Percentiles rank a stretch among this genome's conserved stretches.
Evolutionary conservation across 2,329 filamentous ascomycete species (phyloP).

Genomic region (Neopestalotiopsis sp.): DNA sequence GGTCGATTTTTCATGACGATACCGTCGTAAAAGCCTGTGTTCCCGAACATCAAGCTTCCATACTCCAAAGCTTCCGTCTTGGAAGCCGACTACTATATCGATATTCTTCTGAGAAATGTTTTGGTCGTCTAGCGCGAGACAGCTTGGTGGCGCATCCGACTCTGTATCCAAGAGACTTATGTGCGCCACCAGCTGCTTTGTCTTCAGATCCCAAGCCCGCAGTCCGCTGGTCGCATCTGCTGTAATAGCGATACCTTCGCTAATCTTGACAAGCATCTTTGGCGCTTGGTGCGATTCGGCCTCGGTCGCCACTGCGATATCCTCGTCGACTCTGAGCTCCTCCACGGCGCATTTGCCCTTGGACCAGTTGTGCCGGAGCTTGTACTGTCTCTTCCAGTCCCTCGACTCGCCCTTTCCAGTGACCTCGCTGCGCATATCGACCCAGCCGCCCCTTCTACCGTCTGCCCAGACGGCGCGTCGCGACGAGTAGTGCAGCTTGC

Average conservation of each 20-base stretch:
- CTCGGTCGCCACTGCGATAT: constrained; percentile 22
- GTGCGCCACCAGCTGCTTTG: constrained; percentile 63
- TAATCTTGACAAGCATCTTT: constrained; percentile 78
- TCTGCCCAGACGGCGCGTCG: constrained; percentile 52
- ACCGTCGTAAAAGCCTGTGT: constrained; percentile 52
- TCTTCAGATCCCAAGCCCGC: constrained; percentile 78
- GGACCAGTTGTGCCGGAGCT: constrained; percentile 89
- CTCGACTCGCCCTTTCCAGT: constrained; percentile 22
- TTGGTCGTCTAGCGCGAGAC: constrained; percentile 69
- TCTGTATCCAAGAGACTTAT: constrained; percentile 38
- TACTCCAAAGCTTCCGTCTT: constrained; percentile 73
- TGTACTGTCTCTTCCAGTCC: constrained; percentile 73
- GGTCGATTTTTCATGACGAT: constrained; percentile 65
- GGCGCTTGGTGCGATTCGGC: constrained; percentile 41
- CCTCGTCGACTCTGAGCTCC: constrained; percentile 63
- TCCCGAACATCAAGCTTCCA: constrained; percentile 63
- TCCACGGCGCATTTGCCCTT: constrained; percentile 80
- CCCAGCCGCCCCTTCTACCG: constrained; percentile 48
- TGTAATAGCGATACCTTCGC: constrained; percentile 79
- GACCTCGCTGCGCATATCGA: constrained; percentile 62
- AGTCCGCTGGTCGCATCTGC: constrained; percentile 74
- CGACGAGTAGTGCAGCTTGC: constrained; percentile 52
- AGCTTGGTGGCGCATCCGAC: constrained; percentile 54
- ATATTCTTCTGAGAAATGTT: constrained; percentile 49
- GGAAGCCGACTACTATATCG: constrained; percentile 72